Evolutionary conservation across 345 rosid genomes (phyloP).

Genomic region (Citrus reticulata): DNA sequence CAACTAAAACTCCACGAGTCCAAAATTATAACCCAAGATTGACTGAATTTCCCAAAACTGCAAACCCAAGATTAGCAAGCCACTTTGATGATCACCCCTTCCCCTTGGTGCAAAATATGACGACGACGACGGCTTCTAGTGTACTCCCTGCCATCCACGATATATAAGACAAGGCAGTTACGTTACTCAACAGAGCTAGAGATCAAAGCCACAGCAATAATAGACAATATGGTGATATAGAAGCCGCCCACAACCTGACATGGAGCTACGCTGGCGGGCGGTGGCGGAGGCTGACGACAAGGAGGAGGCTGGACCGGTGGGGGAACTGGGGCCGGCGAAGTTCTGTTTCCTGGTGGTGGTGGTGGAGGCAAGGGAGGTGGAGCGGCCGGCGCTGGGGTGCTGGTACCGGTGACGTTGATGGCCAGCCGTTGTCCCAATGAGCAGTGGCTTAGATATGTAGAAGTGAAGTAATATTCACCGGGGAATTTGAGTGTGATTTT

Average conservation of each 20-base stretch:
- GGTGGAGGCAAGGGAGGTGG: not conserved
- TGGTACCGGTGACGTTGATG: not conserved
- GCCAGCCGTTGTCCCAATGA: not conserved
- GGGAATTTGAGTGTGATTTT: not conserved
- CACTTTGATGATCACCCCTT: too few species aligned
- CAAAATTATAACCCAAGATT: too few species aligned
- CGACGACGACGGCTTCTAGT: not conserved
- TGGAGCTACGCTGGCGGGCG: not conserved
- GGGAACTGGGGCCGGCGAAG: not conserved
- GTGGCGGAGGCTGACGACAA: not conserved
- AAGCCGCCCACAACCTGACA: not conserved
- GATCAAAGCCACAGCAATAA: not conserved
- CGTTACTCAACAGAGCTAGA: not conserved
- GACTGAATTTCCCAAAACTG: too few species aligned
- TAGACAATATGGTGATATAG: not conserved
- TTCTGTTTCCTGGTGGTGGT: not conserved
- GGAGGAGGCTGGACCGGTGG: not conserved
- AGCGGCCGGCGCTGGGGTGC: not conserved
- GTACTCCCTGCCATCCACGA: not conserved
- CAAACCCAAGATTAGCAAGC: too few species aligned
- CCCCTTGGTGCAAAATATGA: too few species aligned
- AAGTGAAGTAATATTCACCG: not conserved
- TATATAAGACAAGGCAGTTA: not conserved
- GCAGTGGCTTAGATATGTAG: not conserved
- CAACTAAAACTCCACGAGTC: too few species aligned